phyloP scores from a whole-genome alignment of 129 eudicot species.

The Flaveria robusta region DNA sequence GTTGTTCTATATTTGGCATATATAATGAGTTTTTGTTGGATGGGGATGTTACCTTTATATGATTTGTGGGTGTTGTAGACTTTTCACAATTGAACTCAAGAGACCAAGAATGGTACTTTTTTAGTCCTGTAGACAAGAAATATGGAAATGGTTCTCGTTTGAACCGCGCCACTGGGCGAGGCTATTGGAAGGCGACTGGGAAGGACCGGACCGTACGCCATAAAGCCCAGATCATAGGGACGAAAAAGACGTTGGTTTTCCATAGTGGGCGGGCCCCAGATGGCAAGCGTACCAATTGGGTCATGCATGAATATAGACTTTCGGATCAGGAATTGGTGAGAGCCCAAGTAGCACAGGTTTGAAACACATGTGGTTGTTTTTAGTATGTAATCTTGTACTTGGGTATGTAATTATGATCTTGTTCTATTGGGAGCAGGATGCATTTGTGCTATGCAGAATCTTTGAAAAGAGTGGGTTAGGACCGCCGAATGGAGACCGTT shows the following conservation, averaged over 20 bases:
- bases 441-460: constrained; percentile 81
- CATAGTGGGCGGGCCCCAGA: constrained; percentile 77
- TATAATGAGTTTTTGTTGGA: not conserved
- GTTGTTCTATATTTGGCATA: not conserved
- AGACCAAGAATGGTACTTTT: constrained; percentile 81
- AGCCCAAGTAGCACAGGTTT: constrained; percentile 64
- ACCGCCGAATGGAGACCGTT: constrained; percentile 69
- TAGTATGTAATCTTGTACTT: not conserved
- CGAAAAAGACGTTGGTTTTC: constrained; percentile 76
- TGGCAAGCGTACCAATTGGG: constrained; percentile 82
- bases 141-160: constrained; percentile 64
- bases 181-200: constrained; percentile 85
- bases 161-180: constrained; percentile 72
- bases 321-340: constrained; percentile 53
- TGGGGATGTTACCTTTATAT: constrained; percentile 1
- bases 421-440: constrained; percentile 51
- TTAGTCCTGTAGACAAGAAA: constrained; percentile 69
- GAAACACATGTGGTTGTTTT: constrained; percentile 24
- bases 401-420: constrained; percentile 21
- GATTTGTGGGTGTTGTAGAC: constrained; percentile 36
- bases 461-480: constrained; percentile 83
- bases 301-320: constrained; percentile 82
- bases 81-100: constrained; percentile 58
- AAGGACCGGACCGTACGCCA: constrained; percentile 66
- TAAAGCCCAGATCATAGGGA: constrained; percentile 53